phyloP scores from a whole-genome alignment of 108 stramenopile species.

The Hondaea fermentalgiana region DNA sequence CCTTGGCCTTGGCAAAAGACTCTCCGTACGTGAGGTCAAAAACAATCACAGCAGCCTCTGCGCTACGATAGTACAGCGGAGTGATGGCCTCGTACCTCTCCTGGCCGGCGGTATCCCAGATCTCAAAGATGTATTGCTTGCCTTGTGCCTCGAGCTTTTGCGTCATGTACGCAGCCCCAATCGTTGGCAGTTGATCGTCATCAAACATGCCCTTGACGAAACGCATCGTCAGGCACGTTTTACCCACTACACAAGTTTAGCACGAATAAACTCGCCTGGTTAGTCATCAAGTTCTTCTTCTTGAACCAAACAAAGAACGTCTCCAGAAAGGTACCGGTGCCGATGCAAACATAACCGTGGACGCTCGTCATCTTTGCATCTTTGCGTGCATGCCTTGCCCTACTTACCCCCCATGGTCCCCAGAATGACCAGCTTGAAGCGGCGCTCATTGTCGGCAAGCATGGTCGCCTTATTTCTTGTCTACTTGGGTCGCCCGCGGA shows the following conservation, averaged over 20 bases:
- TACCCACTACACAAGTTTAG: conserved; percentile 27
- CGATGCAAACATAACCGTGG: neutral
- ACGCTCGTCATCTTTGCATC: neutral
- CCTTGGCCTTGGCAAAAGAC: conserved; percentile 7
- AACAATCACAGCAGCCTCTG: conserved; percentile 56
- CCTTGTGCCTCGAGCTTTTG: neutral
- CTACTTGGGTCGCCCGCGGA: too few relatives aligned
- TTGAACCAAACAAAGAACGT: neutral
- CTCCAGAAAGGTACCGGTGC: neutral
- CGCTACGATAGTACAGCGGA: conserved; percentile 82
- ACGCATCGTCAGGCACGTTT: conserved; percentile 46
- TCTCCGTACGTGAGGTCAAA: neutral
- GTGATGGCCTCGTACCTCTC: conserved; percentile 84
- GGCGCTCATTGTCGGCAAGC: neutral
- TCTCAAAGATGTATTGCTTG: conserved; percentile 15
- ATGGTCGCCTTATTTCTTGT: neutral
- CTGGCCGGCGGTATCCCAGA: conserved; percentile 89
- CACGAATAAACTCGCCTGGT: too few relatives aligned
- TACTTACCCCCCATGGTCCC: conserved; percentile 16
- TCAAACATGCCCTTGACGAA: conserved; percentile 45
- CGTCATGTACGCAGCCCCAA: conserved; percentile 16
- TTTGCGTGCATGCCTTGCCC: too few relatives aligned
- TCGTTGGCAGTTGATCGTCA: conserved; percentile 5
- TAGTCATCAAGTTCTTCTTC: neutral
- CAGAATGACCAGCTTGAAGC: conserved; percentile 10